phyloP scores from a whole-genome alignment of 495 filamentous ascomycete species.

The Lophiostoma macrostomum region DNA sequence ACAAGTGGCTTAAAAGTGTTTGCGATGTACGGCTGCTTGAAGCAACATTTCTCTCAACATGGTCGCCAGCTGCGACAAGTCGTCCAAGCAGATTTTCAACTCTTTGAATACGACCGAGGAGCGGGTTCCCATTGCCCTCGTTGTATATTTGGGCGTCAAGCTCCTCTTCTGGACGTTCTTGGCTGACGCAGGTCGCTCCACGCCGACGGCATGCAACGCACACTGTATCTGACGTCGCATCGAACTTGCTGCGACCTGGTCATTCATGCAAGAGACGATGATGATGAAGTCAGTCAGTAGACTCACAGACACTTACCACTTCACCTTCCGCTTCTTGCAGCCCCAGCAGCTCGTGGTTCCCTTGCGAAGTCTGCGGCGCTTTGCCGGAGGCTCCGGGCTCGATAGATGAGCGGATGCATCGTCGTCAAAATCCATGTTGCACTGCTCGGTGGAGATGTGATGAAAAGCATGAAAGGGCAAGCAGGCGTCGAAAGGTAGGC shows the following conservation, averaged over 20 bases:
- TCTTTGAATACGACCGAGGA: neutral
- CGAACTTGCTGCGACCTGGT: too few species aligned
- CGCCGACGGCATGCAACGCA: slow-evolving; percentile 1
- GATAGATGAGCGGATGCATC: neutral
- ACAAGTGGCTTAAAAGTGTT: neutral
- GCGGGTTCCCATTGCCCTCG: neutral
- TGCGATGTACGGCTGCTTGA: neutral
- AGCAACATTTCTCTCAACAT: slow-evolving; percentile 1
- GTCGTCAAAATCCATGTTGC: too few species aligned
- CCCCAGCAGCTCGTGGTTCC: slow-evolving; percentile 5
- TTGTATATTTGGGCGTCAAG: neutral
- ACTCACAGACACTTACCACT: too few species aligned
- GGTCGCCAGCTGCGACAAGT: neutral
- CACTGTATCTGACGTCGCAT: neutral
- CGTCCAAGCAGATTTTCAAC: neutral
- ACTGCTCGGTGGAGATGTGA: slow-evolving; percentile 1
- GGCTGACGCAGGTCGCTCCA: neutral
- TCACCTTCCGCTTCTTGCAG: slow-evolving; percentile 1
- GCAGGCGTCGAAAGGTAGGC: neutral
- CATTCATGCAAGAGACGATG: too few species aligned
- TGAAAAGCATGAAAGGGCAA: neutral
- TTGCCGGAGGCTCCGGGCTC: neutral
- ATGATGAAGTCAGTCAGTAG: too few species aligned
- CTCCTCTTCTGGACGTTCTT: neutral
- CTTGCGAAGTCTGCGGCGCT: slow-evolving; percentile 1